A percentile compares a stretch with the other conserved stretches of the same genome.
Evolutionary conservation across 2,329 filamentous ascomycete genomes (phyloP).

Genomic region (Colletotrichum tropicicola): DNA sequence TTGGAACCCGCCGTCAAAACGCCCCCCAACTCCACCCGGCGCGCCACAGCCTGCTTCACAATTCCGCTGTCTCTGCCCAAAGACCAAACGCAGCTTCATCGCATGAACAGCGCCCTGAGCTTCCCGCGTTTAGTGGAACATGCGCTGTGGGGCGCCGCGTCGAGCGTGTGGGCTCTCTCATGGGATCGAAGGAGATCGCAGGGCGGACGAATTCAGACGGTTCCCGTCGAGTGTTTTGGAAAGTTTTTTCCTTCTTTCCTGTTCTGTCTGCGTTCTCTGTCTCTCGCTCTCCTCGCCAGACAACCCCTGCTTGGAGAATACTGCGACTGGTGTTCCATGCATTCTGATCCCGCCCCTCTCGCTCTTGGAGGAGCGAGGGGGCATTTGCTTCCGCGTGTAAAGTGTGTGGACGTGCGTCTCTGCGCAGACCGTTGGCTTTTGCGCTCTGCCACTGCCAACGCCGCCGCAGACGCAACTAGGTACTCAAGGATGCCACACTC

Average conservation of each 20-base stretch:
- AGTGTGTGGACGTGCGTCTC: not conserved
- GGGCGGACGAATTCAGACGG: slow-evolving; percentile 18
- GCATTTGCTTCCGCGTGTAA: not conserved
- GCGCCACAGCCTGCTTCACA: too few relatives aligned
- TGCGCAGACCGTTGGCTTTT: slow-evolving; percentile 25
- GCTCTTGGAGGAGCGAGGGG: too few relatives aligned
- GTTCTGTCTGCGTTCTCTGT: not conserved
- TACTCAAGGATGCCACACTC: not conserved
- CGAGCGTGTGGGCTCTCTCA: not conserved
- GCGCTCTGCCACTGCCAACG: not conserved
- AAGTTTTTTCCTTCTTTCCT: not conserved
- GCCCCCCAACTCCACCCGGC: too few relatives aligned
- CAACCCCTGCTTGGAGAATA: not conserved
- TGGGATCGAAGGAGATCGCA: slow-evolving; percentile 9
- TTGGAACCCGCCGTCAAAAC: too few relatives aligned
- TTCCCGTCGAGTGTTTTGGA: not conserved
- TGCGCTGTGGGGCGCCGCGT: not conserved
- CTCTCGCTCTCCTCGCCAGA: not conserved
- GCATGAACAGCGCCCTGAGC: slow-evolving; percentile 23
- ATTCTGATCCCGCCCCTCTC: not conserved
- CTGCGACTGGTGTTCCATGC: not conserved
- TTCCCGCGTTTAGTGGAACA: slow-evolving; percentile 15
- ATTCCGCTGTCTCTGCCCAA: too few relatives aligned
- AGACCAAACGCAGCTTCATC: slow-evolving; percentile 16
- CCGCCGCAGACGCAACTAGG: too few relatives aligned